Base-by-base conservation (phyloP, 495 filamentous ascomycete species). In the Neurospora cerealis region DNA sequence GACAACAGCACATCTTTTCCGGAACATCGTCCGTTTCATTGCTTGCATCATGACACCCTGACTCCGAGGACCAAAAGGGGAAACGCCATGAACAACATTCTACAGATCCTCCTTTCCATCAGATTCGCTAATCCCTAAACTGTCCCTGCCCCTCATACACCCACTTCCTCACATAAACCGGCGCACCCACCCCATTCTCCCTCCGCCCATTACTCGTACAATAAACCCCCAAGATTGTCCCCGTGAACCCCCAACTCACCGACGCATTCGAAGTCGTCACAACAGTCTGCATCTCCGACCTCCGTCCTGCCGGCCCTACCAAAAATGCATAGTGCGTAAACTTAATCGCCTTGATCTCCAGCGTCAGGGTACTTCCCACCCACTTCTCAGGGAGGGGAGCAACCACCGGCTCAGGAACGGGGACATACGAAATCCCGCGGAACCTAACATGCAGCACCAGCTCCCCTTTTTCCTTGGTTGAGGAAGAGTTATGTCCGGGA, bases 221-320 rank as follows among this genome's bases (percentile, higher is more conserved):
- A 73, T 87, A 89, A 13, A 85, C 78, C 1, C 87, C 86, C 2
- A 87, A 73, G 32, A 88, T 75, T 42, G 77, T 78, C 6, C 83
- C 86, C 17, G 85, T 85, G 77, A 87, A 87, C 0, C 85, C 86
- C 80, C 83, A 87, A 75, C 84, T 86, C 7, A 88, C 81, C 39
- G 79, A 75, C 1, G 78, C 79, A 70, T 85, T 87, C 4, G 78
- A 80, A 4, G 79, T 81, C 39, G 80, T 78, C 24, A 82, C 75
- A n/a, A 87, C 71, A 8, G 77, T 79, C 73, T 72, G 69, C 78
- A 79, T 80, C 73, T 79, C 60, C 32, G 75, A 78, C 62, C 78
- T 71, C 9, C 77, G 70, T 44, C 74, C 78, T 24, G 80, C 81
- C 19, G 82, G 82, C 0, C 83, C 83, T 7, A 83, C 82, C 15